phyloP scores from a whole-genome alignment of 2,329 filamentous ascomycete species.

The Chaetoscypha palmicola region DNA sequence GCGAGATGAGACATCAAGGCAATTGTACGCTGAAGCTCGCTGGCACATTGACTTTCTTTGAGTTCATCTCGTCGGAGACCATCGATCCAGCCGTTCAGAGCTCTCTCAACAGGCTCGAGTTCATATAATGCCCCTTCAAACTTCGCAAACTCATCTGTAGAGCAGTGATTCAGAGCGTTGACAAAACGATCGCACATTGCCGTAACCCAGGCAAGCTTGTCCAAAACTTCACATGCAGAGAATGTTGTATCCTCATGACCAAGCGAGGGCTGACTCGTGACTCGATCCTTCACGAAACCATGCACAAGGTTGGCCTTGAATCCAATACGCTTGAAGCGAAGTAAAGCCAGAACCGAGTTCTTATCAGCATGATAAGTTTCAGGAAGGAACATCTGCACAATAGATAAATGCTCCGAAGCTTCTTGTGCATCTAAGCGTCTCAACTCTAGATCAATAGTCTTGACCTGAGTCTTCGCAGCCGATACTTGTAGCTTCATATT shows the following conservation, averaged over 20 bases:
- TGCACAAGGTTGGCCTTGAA: conserved; percentile 82
- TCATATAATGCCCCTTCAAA: conserved; percentile 80
- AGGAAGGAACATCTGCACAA: conserved; percentile 82
- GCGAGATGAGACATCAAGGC: conserved; percentile 81
- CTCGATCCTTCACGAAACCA: conserved; percentile 69
- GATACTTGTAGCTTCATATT: conserved; percentile 91
- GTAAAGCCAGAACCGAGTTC: conserved; percentile 79
- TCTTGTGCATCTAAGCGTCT: conserved; percentile 82
- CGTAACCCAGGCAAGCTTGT: conserved; percentile 78
- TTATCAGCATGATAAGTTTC: conserved; percentile 74
- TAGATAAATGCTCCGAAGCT: conserved; percentile 78
- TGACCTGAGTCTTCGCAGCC: conserved; percentile 84
- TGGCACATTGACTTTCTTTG: conserved; percentile 74
- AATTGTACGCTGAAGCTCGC: conserved; percentile 75
- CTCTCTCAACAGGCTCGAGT: conserved; percentile 83
- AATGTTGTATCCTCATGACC: conserved; percentile 73
- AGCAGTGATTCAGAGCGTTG: conserved; percentile 71
- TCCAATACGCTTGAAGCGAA: conserved; percentile 78
- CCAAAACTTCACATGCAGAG: conserved; percentile 71
- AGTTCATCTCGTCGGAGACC: conserved; percentile 75
- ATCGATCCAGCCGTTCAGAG: conserved; percentile 83
- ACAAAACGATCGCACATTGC: conserved; percentile 80
- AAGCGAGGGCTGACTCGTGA: conserved; percentile 59
- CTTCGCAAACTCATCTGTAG: conserved; percentile 67
- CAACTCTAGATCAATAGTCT: conserved; percentile 88